Base-by-base conservation (phyloP, 345 rosid genomes). In the Acer negundo region DNA sequence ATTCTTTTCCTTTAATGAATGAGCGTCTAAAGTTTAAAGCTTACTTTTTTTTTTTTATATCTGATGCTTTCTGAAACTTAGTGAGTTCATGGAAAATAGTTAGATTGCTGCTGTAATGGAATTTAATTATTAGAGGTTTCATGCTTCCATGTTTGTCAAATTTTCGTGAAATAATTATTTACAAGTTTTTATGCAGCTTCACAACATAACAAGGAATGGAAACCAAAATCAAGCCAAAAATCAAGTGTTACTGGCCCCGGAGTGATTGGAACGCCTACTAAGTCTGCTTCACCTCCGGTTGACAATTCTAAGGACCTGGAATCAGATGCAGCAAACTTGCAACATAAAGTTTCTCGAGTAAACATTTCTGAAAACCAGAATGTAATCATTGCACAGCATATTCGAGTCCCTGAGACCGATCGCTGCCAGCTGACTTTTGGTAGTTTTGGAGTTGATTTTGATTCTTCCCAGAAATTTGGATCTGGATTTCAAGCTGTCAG, bases 331-430 rank as follows among this genome's bases (percentile, higher is more conserved):
- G 76, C 78, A 56, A 78, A 89, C 81, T 76, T 90, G 79, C 91
- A 80, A 51, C 94, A 90, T 74, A 89, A 89, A 79, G 82, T 86
- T 72, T 77, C 84, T 1, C 87, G 53, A 77, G 80, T 81, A 69
- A 83, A 83, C 78, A 76, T 88, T 67, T 31, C 80, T 44, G 93
- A 88, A 75, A 85, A 85, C 69, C 93, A 85, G 81, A 93, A 93
- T 82, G 97, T 95, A 51, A 86, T 95, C 85, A 93, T 95, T 62
- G 94, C 97, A 17, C 89, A 91, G 75, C 88, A 91, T 80, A 95
- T 95, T 77, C 90, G 95, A 72, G 90, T 95, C 78, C 91, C 93
- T 6, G 95, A 95, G 85, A 85, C 86, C 82, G 97, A 93, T 69
- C 90, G 92, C 72, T 83, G 80, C 76, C 86, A 72, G 79, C 91